Evolutionary conservation across 1,139 yeast species (phyloP).

Genomic region (Yamadazyma diospyri): DNA sequence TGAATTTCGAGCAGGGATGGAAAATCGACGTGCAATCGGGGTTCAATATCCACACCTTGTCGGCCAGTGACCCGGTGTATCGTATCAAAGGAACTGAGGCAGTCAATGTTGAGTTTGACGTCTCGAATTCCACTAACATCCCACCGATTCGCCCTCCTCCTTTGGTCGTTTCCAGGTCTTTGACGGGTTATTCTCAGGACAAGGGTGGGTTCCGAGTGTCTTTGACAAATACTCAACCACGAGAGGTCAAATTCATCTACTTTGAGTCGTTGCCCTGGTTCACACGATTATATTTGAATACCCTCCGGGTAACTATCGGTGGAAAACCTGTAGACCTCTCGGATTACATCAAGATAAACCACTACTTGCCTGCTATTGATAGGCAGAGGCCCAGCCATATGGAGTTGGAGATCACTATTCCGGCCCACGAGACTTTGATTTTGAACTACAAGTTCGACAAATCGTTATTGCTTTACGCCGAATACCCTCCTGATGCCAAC

Average conservation of each 20-base stretch:
- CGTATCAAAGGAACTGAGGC: constrained; percentile 11
- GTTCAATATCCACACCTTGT: constrained; percentile 9
- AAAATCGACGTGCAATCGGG: constrained; percentile 25
- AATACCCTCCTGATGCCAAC: constrained; percentile 98
- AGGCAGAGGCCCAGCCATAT: constrained; percentile 79
- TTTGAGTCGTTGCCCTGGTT: constrained; percentile 93
- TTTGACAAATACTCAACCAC: constrained; percentile 51
- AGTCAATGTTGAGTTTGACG: constrained; percentile 15
- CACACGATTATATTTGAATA: constrained; percentile 77
- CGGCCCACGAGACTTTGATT: constrained; percentile 60
- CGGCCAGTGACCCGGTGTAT: constrained; percentile 9
- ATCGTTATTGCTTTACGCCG: constrained; percentile 77
- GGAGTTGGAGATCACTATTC: constrained; percentile 63
- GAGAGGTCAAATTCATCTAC: constrained; percentile 52
- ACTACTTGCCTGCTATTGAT: constrained; percentile 76
- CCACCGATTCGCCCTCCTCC: constrained; percentile 52
- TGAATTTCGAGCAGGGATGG: constrained; percentile 49
- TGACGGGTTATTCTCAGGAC: constrained; percentile 90
- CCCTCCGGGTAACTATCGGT: constrained; percentile 33
- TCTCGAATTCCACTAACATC: constrained; percentile 33
- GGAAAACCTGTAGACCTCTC: constrained; percentile 19
- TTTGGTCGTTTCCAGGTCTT: constrained; percentile 72
- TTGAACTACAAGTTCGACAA: constrained; percentile 83
- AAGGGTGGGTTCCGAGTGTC: constrained; percentile 84
- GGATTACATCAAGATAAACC: constrained; percentile 44